Evolutionary conservation across 2,329 filamentous ascomycete genomes (phyloP).

Genomic region (Immersiporthe knoxdaviesiana): DNA sequence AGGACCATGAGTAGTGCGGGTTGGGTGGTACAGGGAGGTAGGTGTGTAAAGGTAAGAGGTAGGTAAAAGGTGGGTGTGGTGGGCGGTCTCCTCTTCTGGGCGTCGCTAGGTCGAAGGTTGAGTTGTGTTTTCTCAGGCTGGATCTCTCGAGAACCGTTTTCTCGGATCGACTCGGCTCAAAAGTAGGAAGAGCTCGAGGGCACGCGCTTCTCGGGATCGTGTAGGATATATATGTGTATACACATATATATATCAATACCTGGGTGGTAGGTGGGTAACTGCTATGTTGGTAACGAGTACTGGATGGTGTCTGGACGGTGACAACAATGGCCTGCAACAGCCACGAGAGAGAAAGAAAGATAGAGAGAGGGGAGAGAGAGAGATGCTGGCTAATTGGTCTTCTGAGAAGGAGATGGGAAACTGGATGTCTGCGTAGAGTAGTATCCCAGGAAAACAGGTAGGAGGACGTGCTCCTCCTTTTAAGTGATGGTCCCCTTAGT

Average conservation of each 20-base stretch:
- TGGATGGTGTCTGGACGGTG: neutral
- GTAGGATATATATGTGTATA: neutral
- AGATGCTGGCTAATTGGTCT: neutral
- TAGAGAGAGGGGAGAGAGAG: no score
- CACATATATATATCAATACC: neutral
- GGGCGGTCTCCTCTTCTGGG: neutral
- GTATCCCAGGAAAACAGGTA: neutral
- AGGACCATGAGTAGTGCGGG: constrained; percentile 12
- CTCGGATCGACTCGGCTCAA: neutral
- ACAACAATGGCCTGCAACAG: neutral
- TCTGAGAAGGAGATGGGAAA: neutral
- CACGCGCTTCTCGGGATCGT: neutral
- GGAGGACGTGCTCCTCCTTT: constrained; percentile 1
- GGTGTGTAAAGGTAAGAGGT: no score
- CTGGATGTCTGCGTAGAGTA: neutral
- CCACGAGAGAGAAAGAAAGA: no score
- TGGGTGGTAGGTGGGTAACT: neutral
- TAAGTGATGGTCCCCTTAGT: neutral
- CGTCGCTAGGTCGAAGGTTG: neutral
- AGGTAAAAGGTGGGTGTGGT: neutral
- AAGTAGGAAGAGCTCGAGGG: neutral
- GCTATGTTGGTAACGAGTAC: neutral
- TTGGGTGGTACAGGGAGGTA: neutral
- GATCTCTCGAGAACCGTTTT: neutral
- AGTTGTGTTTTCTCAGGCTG: neutral